Evolutionary conservation across 176 grass and related monocot species (phyloP), one percentile per base, ranked within the genome.

Genomic region (Melocanna baccifera): DNA sequence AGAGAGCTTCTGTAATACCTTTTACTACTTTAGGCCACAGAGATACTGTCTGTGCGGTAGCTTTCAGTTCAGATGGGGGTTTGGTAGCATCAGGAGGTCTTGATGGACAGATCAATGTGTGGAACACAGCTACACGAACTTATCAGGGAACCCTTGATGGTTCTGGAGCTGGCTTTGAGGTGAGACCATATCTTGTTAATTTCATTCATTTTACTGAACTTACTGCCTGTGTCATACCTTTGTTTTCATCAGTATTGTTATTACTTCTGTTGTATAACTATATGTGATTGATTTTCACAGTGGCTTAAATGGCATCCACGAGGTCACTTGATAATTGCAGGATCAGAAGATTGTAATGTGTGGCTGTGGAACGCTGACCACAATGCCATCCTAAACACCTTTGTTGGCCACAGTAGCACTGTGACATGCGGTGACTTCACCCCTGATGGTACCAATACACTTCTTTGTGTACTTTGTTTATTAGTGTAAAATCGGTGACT

Each of bases 351-450:
- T 69, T 82, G 81, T 65, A 99, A 86, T 84, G 45, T 95, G 66
- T 99, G 88, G 80, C 94, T 96, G 96, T 99, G 96, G 96, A 99
- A 96, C 67, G 89, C 83, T 78, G 96, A 98, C 46, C 92, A 79
- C 70, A 74, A 62, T 68, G 25, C 39, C 28, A 87, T 87, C 56
- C 56, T 96, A 15, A 96, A 81, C 84, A 95, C 91, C n/a, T 99
- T 96, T 86, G 83, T 77, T 81, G 96, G 96, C 41, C 96, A 99
- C 70, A 82, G 87, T 81, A 87, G 89, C 88, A 88, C 71, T 26
- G 91, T 99, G 58, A 96, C 89, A 42, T 99, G 93, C 89, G 96
- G 93, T 78, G 91, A 88, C 75, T 99, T 99, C 62, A 90, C 91
- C 50, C 94, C 91, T 25, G 91, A 96, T 87, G 93, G 93, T 96